These are phyloP conservation scores for Mycena galericulata DNA, from an alignment of 768 basidiomycete genomes.

Conservation along the genomic window DNA sequence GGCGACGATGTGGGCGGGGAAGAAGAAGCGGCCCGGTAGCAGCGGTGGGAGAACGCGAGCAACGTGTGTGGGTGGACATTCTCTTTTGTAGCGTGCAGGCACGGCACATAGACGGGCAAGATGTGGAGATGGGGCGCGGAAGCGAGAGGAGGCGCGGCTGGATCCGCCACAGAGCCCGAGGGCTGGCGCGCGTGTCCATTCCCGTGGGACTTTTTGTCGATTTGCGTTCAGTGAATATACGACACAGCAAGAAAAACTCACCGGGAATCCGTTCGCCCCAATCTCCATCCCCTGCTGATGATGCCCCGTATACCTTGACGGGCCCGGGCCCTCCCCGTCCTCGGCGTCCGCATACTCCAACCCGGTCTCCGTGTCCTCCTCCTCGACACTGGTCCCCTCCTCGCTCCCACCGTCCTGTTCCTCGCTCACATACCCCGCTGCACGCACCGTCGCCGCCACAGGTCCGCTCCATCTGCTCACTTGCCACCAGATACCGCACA, in stretches of 20 bases:
- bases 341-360: conserved; percentile 53
- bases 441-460: conserved; percentile 90
- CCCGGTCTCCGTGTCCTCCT: conserved; percentile 67
- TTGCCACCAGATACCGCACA: conserved; percentile 92
- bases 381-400: conserved; percentile 67
- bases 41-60: too few species aligned
- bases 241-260: conserved; percentile 52
- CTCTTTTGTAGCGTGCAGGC: too few species aligned
- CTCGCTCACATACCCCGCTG: conserved; percentile 89
- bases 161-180: conserved; percentile 40
- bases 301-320: conserved; percentile 74
- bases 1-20: too few species aligned
- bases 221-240: conserved; percentile 35
- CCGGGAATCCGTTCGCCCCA: conserved; percentile 70
- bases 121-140: too few species aligned
- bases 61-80: too few species aligned
- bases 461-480: conserved; percentile 94
- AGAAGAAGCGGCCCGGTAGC: too few species aligned
- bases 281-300: conserved; percentile 55
- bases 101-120: too few species aligned
- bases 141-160: too few species aligned
- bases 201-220: conserved; percentile 58
- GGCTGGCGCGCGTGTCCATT: conserved; percentile 32
- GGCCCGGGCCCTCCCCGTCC: conserved; percentile 47
- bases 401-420: conserved; percentile 71